These are phyloP conservation scores for Phyllachora maydis DNA, from an alignment of 2,329 filamentous ascomycete species.

Conservation along the genomic window DNA sequence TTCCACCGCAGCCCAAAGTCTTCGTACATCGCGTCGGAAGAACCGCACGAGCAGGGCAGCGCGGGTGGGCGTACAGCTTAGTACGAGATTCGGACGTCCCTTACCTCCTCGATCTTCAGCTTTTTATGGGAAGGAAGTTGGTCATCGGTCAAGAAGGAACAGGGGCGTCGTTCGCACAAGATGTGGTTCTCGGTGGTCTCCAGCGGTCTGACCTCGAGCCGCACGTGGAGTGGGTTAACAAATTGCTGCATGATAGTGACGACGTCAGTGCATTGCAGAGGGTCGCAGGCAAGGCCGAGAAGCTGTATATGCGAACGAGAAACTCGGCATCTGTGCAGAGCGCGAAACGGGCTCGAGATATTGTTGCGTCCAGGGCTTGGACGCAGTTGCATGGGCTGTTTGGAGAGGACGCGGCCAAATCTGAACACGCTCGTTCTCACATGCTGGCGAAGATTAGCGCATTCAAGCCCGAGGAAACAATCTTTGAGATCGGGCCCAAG, in stretches of 20 bases:
- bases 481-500: slow-evolving; percentile 73
- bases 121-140: slow-evolving; percentile 77
- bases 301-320: slow-evolving; percentile 73
- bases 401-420: slow-evolving; percentile 40
- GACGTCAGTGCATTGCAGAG: slow-evolving; percentile 52
- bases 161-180: slow-evolving; percentile 52
- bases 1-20: slow-evolving; percentile 88
- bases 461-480: slow-evolving; percentile 78
- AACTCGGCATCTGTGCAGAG: slow-evolving; percentile 82
- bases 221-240: slow-evolving; percentile 66
- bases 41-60: slow-evolving; percentile 80
- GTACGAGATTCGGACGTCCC: slow-evolving; percentile 75
- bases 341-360: slow-evolving; percentile 65
- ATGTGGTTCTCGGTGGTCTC: slow-evolving; percentile 65
- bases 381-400: slow-evolving; percentile 65
- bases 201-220: slow-evolving; percentile 53
- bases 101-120: slow-evolving; percentile 80
- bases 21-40: slow-evolving; percentile 92
- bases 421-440: slow-evolving; percentile 54
- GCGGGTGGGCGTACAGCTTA: slow-evolving; percentile 89
- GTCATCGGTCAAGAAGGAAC: slow-evolving; percentile 49
- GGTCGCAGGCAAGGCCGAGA: slow-evolving; percentile 77
- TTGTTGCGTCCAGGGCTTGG: slow-evolving; percentile 52
- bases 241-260: slow-evolving; percentile 50
- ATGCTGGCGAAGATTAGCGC: slow-evolving; percentile 81